phyloP scores from a whole-genome alignment of 2,329 filamentous ascomycete genomes.

The Trichothecium sympodiale region DNA sequence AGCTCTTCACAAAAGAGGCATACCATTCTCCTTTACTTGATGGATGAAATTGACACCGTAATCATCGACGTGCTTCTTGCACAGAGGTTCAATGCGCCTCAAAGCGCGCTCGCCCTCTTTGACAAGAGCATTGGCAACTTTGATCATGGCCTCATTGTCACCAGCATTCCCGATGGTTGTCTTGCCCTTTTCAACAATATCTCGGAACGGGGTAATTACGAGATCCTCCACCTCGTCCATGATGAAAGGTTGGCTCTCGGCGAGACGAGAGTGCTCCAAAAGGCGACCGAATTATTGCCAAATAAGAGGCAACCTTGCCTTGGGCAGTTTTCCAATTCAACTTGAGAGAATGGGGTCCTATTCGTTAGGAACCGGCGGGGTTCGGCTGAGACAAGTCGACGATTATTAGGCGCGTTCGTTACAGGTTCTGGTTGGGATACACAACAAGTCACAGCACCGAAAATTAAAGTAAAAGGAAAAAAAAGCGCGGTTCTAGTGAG shows the following conservation, averaged over 20 bases:
- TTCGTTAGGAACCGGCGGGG: no score
- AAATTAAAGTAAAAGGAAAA: no score
- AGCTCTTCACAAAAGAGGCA: conserved; percentile 10
- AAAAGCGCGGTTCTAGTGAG: no score
- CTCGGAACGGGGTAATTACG: conserved; percentile 38
- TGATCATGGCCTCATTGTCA: conserved; percentile 32
- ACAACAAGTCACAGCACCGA: no score
- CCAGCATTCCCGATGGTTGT: conserved; percentile 35
- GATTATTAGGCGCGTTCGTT: no score
- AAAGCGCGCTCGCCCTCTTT: conserved; percentile 38
- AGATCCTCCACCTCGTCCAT: conserved; percentile 32
- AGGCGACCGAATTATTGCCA: no score
- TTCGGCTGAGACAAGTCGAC: no score
- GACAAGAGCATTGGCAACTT: conserved; percentile 33
- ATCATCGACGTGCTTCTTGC: conserved; percentile 34
- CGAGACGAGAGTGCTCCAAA: not conserved
- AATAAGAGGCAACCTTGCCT: not conserved
- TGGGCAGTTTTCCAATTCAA: no score
- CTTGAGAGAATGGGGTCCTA: no score
- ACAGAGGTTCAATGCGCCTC: conserved; percentile 39
- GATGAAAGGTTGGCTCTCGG: not conserved
- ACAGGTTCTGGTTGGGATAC: no score
- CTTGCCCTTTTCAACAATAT: conserved; percentile 40
- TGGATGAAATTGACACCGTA: conserved; percentile 38
- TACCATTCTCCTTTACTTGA: conserved; percentile 43